phyloP scores from a whole-genome alignment of 306 rosid species.

The Dryas alaskensis region DNA sequence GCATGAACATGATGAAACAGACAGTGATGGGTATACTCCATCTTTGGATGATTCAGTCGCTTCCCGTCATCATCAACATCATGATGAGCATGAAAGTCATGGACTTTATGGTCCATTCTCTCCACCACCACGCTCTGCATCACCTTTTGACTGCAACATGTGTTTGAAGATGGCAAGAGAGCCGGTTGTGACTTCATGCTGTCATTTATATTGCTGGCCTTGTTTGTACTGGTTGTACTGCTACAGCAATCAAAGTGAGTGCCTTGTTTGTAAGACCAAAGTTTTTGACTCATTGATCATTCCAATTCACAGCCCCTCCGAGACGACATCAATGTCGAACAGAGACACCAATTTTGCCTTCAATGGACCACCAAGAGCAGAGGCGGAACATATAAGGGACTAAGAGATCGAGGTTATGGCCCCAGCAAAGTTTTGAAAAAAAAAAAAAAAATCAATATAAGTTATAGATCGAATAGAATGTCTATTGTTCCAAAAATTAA shows the following conservation, averaged over 20 bases:
- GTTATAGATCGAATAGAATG: too few relatives aligned
- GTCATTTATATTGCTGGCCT: neutral
- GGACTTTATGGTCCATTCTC: neutral
- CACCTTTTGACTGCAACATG: constrained; percentile 1
- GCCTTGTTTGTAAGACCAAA: neutral
- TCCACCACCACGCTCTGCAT: neutral
- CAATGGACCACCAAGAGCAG: neutral
- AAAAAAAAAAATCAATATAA: too few relatives aligned
- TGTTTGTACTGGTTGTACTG: constrained; percentile 5
- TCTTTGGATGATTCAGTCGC: too few relatives aligned
- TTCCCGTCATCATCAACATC: too few relatives aligned
- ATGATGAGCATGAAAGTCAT: neutral
- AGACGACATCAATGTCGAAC: too few relatives aligned
- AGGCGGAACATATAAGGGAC: too few relatives aligned
- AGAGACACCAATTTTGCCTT: neutral
- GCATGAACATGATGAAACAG: too few relatives aligned
- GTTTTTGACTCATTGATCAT: neutral
- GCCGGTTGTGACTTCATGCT: constrained; percentile 12
- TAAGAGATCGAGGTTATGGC: too few relatives aligned
- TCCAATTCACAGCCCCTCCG: neutral
- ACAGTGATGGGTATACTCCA: too few relatives aligned
- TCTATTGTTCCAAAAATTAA: too few relatives aligned
- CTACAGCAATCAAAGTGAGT: neutral
- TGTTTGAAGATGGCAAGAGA: constrained; percentile 12
- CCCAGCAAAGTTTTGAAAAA: too few relatives aligned